Evolutionary conservation across 176 grass and related monocot genomes (phyloP).

Genomic region (Echinochloa phyllopogon): DNA sequence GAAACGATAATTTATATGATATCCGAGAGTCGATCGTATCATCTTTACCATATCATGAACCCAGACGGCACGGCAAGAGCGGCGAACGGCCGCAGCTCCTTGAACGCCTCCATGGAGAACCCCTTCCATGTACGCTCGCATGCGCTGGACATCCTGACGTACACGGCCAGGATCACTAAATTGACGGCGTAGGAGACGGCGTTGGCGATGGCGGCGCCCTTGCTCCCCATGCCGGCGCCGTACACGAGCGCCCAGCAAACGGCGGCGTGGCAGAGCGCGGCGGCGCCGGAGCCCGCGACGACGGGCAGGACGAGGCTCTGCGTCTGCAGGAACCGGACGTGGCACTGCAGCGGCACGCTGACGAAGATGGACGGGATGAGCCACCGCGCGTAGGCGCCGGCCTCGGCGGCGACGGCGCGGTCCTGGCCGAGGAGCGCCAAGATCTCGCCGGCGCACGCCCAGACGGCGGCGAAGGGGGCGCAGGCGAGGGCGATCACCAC

Average conservation of each 20-base stretch:
- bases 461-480: constrained; percentile 50
- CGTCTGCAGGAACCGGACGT: not conserved
- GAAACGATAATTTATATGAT: too few species aligned
- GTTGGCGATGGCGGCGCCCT: constrained; percentile 12
- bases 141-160: not conserved
- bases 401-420: not conserved
- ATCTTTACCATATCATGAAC: not conserved
- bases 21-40: not conserved
- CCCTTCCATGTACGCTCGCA: not conserved
- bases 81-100: not conserved
- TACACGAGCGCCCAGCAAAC: not conserved
- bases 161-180: not conserved
- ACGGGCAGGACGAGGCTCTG: constrained; percentile 15
- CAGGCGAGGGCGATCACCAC: constrained; percentile 43
- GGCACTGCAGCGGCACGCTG: not conserved
- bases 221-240: constrained; percentile 19
- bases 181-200: not conserved
- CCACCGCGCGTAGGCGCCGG: not conserved
- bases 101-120: not conserved
- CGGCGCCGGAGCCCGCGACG: not conserved
- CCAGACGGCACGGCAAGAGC: not conserved
- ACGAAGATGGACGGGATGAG: not conserved
- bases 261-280: not conserved
- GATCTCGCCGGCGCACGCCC: constrained; percentile 45
- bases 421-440: constrained; percentile 59